phyloP scores from a whole-genome alignment of 2,329 filamentous ascomycete genomes.

The Fusarium musae region DNA sequence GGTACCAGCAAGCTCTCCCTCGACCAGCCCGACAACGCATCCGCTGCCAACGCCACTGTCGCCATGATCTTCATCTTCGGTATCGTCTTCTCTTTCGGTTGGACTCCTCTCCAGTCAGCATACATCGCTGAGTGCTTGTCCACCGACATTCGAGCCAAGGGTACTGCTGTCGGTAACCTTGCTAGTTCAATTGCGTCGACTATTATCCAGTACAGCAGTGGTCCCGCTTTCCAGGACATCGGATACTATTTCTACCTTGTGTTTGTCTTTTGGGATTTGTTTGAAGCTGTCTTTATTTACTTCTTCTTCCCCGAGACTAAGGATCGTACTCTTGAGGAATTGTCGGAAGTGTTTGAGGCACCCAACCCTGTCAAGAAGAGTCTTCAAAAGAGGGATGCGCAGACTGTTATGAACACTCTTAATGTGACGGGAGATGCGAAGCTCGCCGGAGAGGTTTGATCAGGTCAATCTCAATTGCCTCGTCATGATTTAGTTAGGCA shows the following conservation, averaged over 20 bases:
- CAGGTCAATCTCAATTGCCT: background rate
- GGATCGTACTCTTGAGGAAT: constrained; percentile 62
- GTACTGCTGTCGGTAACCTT: constrained; percentile 57
- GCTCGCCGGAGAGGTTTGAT: constrained; percentile 25
- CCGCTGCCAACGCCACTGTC: constrained; percentile 57
- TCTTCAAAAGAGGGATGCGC: constrained; percentile 54
- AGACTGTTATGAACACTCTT: constrained; percentile 57
- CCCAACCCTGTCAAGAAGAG: constrained; percentile 59
- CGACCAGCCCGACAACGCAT: constrained; percentile 48
- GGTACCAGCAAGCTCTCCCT: constrained; percentile 58
- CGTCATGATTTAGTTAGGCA: background rate
- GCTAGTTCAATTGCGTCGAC: constrained; percentile 52
- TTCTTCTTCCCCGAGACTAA: constrained; percentile 63
- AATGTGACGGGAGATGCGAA: constrained; percentile 47
- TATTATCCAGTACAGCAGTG: constrained; percentile 57
- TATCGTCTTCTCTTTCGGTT: constrained; percentile 61
- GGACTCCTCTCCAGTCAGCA: constrained; percentile 60
- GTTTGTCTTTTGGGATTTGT: constrained; percentile 58
- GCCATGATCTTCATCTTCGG: constrained; percentile 64
- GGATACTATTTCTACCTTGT: constrained; percentile 58
- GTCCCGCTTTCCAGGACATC: constrained; percentile 56
- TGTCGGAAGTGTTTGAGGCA: constrained; percentile 62
- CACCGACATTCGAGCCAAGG: constrained; percentile 58
- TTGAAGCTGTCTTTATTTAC: constrained; percentile 58
- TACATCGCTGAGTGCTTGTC: constrained; percentile 61